Evolutionary conservation across 371 early-diverging fungal genomes (phyloP), one percentile per base, ranked within the genome.

Genomic region (Parasitella parasitica): DNA sequence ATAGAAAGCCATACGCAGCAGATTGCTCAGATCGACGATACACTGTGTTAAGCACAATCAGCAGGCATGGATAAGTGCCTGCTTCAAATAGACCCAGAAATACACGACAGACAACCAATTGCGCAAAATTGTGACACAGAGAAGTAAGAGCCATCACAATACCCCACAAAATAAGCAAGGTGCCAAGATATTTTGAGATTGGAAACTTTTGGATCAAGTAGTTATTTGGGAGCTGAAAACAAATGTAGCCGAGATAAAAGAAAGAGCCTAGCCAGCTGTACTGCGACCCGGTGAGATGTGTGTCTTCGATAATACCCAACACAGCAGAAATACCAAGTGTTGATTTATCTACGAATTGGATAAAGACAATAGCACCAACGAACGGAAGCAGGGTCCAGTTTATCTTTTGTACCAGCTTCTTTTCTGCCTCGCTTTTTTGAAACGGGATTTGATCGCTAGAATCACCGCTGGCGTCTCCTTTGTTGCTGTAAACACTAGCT

Each of bases 1-100:
- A 64, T 16, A 66, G 54, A 36, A 49, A 54, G n/a, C 53, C 55
- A 61, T 52, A 57, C 15, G 61, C 65, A 8, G 50, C 57, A 4
- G 75, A 57, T 35, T 75, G 75, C 20, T 77, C 78, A 0, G 66
- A 58, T 34, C 75, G 71, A 32, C 77, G 70, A 36, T 77, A 77
- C 0, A 72, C 52, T 6, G 63, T 63, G 36, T 56, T 66, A 6
- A 75, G 18, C 6, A 77, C 54, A n/a, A 77, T 52, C 12, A 64
- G 56, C 3, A 77, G 22, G 24, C 59, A 68, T 1, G 74, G 74
- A 38, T 71, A 61, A 0, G 67, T 58, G 12, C 60, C 66, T 7
- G 75, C 77, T 50, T 71, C 76, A 46, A 75, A 66, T 3, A 76
- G 22, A 9, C 78, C 80, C 12, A 76, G 64, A 0, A 79, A 43